Percentiles rank a stretch among this genome's conserved stretches.
Conservation (phyloP, 1,139 yeast genomes). For the Candida pseudoviswanathii region DNA sequence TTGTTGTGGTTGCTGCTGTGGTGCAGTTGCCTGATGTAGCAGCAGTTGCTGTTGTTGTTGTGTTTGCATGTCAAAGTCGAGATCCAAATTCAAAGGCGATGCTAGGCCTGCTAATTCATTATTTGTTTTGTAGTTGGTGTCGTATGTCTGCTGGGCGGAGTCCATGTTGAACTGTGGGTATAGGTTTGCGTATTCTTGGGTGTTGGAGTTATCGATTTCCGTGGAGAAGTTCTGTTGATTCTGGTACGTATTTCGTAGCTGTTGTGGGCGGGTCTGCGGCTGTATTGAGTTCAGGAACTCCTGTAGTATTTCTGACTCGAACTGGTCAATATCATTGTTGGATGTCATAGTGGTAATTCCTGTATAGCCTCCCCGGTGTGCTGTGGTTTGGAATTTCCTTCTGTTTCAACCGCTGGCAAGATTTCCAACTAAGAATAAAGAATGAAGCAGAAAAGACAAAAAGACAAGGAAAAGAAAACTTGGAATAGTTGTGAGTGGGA, state of each 20-base stretch:
- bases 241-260: conserved; percentile 3
- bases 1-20: conserved; percentile 4
- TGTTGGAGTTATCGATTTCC: neutral
- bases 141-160: neutral
- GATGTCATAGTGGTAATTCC: conserved; percentile 1
- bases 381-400: neutral
- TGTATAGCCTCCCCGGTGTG: neutral
- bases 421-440: neutral
- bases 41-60: conserved; percentile 7
- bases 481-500: neutral
- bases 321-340: conserved; percentile 10
- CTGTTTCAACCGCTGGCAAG: neutral
- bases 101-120: conserved; percentile 8
- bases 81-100: conserved; percentile 14
- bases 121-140: neutral
- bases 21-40: neutral
- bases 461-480: neutral
- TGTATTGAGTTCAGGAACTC: conserved; percentile 4
- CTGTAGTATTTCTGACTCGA: conserved; percentile 9
- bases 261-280: neutral
- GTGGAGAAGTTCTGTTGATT: conserved; percentile 3
- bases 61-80: conserved; percentile 10
- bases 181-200: conserved; percentile 8
- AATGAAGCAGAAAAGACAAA: neutral
- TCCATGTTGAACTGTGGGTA: conserved; percentile 8